A percentile compares a stretch with the other conserved stretches of the same genome.
Conservation (phyloP, 177 flowering plant genomes). For the Vitis hybrid region DNA sequence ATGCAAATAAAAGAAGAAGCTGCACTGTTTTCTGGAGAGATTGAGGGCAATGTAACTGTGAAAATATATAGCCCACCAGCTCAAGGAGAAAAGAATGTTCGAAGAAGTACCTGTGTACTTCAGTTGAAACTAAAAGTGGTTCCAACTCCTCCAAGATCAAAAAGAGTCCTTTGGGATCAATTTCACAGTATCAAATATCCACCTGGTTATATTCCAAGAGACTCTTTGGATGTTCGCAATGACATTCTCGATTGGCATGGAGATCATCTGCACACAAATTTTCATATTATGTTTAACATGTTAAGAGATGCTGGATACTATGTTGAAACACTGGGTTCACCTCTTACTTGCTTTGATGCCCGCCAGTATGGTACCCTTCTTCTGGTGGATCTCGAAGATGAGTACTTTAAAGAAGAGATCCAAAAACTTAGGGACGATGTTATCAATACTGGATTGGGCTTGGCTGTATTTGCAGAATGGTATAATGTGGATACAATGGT, state of each 20-base stretch:
- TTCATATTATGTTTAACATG: slow-evolving; percentile 92
- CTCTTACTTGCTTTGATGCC: slow-evolving; percentile 99
- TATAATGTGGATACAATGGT: slow-evolving; percentile 98
- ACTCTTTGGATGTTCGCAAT: slow-evolving; percentile 95
- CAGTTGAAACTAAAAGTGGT: slow-evolving; percentile 75
- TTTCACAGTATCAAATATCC: slow-evolving; percentile 97
- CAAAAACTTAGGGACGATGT: slow-evolving; percentile 85
- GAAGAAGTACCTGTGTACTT: slow-evolving; percentile 77
- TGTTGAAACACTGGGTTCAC: slow-evolving; percentile 96
- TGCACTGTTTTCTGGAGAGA: slow-evolving; percentile 74
- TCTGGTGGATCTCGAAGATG: slow-evolving; percentile 98
- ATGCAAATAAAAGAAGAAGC: slow-evolving; percentile 99
- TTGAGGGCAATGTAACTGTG: slow-evolving; percentile 90
- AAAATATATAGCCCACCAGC: slow-evolving; percentile 79
- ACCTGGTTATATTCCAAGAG: slow-evolving; percentile 97
- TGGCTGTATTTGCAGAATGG: slow-evolving; percentile 97
- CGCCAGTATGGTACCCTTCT: slow-evolving; percentile 89
- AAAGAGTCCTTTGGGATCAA: slow-evolving; percentile 91
- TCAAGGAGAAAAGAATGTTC: slow-evolving; percentile 54
- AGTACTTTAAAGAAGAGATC: slow-evolving; percentile 84
- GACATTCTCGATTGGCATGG: slow-evolving; percentile 99
- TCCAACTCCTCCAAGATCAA: slow-evolving; percentile 88
- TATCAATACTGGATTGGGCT: slow-evolving; percentile 70
- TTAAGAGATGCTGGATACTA: slow-evolving; percentile 89
- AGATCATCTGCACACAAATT: slow-evolving; percentile 96